Base-by-base conservation (phyloP, 140 eudicot genomes). In the Erigeron philadelphicus region DNA sequence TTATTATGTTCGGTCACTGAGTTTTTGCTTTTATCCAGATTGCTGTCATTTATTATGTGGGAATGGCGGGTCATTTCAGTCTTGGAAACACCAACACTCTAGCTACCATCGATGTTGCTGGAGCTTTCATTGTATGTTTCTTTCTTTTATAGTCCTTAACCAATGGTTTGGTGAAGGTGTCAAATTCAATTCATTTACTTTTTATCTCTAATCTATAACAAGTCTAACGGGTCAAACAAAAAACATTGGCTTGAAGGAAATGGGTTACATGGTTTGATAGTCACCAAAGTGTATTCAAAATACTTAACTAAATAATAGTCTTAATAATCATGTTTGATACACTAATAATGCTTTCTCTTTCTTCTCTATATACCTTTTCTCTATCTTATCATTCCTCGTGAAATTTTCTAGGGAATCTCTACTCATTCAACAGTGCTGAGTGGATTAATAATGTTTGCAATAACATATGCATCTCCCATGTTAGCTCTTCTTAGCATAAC, bases 91-190 rank as follows among this genome's bases (percentile, higher is more conserved):
- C 95, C 62, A 92, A 92, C 78, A 92, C 95, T 16, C 79, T 92
- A 61, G 98, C 98, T 56, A 88, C 98, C 44, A 88, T 92, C 63
- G 98, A 92, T 83, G 96, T 92, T 52, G 98, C 98, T 59, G 95
- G 96, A 67, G 98, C 98, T 77, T 92, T 78, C 88, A 83, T 81
- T 75, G 98, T 92, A 84, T 12, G 70, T 42, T 54, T 81, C 68
- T 49, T 67, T 62, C 9, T 78, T 25, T 9, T 44, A 23, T 3
- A 19, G 53, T 52, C 23, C 58, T 15, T 52, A n/a, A 52, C 23
- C 23, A 52, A 15, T 52, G 58, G 17, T 52, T 52, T 7, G 58
- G 9, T 52, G 8, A 9, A 16, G 6, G 61, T 18, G 61, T 11
- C 61, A 19, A 55, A 17, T 52, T 18, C n/a, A 55, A 55, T 6